Conservation (phyloP, 2,329 filamentous ascomycete species). For the Hypoxylon sp. region DNA sequence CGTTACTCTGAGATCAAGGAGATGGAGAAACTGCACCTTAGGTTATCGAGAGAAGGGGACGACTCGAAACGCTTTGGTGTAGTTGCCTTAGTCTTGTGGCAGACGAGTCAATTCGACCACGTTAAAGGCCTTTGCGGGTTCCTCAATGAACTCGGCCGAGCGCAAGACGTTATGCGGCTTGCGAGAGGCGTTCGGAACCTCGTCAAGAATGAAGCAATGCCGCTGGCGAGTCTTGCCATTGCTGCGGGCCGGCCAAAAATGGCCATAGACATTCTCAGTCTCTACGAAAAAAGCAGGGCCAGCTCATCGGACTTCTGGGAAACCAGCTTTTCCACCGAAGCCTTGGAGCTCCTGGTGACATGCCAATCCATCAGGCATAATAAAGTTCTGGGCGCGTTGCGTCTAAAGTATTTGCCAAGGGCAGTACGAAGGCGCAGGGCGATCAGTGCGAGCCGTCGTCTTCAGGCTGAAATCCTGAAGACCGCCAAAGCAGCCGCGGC, state of each 20-base stretch:
- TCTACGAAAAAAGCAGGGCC: conserved; percentile 35
- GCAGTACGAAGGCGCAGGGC: not conserved
- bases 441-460: not conserved
- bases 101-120: conserved; percentile 38
- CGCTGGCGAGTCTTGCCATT: conserved; percentile 44
- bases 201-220: conserved; percentile 26
- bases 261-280: conserved; percentile 44
- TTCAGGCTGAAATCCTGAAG: conserved; percentile 24
- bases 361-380: conserved; percentile 31
- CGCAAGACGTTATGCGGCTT: conserved; percentile 42
- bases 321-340: conserved; percentile 39
- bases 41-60: not conserved
- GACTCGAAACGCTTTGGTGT: conserved; percentile 28
- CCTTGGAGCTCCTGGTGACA: conserved; percentile 38
- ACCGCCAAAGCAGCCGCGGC: conserved; percentile 37
- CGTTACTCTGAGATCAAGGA: conserved; percentile 32
- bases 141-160: conserved; percentile 45
- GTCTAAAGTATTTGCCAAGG: conserved; percentile 21
- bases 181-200: conserved; percentile 31
- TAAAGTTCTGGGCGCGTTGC: conserved; percentile 37
- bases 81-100: conserved; percentile 42
- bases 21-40: conserved; percentile 9
- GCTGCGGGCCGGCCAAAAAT: conserved; percentile 41
- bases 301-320: conserved; percentile 41
- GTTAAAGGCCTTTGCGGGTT: conserved; percentile 41